phyloP scores from a whole-genome alignment of 1,284 basidiomycete species.

The Agaricales sp. region DNA sequence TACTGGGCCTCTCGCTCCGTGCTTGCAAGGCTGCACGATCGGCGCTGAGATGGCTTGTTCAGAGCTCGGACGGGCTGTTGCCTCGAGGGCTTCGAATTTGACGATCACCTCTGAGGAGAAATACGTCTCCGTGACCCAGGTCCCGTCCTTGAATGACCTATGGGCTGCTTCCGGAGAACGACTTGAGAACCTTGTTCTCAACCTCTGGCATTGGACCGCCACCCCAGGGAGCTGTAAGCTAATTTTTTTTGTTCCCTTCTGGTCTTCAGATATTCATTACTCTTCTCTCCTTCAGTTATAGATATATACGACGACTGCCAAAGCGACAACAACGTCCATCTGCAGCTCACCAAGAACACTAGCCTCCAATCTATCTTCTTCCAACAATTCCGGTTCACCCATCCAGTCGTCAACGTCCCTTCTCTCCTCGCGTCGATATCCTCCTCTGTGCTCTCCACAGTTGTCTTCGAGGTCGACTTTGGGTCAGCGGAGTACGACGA shows the following conservation, averaged over 20 bases:
- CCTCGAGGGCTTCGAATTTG: background rate
- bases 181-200: background rate
- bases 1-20: background rate
- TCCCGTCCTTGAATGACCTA: background rate
- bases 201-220: background rate
- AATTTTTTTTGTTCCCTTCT: background rate
- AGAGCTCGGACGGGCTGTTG: background rate
- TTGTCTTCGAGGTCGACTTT: background rate
- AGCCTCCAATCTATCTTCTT: background rate
- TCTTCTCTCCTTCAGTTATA: background rate
- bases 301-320: background rate
- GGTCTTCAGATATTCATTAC: background rate
- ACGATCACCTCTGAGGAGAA: background rate
- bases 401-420: background rate
- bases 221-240: background rate
- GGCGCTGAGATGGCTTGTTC: background rate
- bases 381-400: background rate
- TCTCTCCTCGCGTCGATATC: background rate
- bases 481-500: background rate
- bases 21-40: background rate
- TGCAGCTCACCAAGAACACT: background rate
- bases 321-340: background rate
- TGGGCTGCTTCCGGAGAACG: background rate
- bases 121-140: background rate
- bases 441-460: background rate